Evolutionary conservation across 108 stramenopile genomes (phyloP), one percentile per base, ranked within the genome.

Genomic region (Nitzschia sp.): DNA sequence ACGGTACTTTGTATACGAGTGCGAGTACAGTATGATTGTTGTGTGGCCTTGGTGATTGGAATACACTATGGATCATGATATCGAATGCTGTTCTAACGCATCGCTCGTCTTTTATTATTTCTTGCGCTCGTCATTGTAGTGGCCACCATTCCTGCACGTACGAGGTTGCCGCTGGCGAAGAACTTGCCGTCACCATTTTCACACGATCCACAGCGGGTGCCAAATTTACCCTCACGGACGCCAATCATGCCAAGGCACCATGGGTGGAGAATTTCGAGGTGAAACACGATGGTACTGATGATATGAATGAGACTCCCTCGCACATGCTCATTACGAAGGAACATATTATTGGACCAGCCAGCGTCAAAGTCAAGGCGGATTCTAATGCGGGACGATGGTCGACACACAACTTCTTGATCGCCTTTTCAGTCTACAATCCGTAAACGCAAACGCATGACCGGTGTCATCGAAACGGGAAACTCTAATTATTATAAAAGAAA

Each of bases 141-240:
- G 83, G 85, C 8, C 70, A 78, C 50, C 63, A 38, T 23, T 73
- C 85, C 11, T 50, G 17, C 48, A 80, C 68, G 23, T 73, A 79
- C 35, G 82, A 87, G 34, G 56, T 93, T 32, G 55, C 63, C 21
- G 67, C 69, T 11, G 80, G 65, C n/a, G 83, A 84, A 58, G 68
- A 81, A 41, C 56, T 89, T 59, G 85, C 84, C 47, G 73, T 93
- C 45, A 63, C 48, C 45, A 60, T 93, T 26, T 91, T 68, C 58
- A 87, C 89, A 32, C 80, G 86, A 29, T 82, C 87, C 27, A 79
- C 53, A n/a, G 28, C 82, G 23, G 92, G 90, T 26, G 92, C 83
- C 21, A 81, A 69, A n/a, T 80, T 83, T 33, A 66, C 85, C 48
- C 35, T 93, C 36, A 74, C 75, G 15, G 78, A 87, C 72, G 78